A percentile compares a stretch with the other conserved stretches of the same genome.
These are phyloP conservation scores for Amanita phalloides DNA, from an alignment of 768 basidiomycete genomes.

Conservation along the genomic window DNA sequence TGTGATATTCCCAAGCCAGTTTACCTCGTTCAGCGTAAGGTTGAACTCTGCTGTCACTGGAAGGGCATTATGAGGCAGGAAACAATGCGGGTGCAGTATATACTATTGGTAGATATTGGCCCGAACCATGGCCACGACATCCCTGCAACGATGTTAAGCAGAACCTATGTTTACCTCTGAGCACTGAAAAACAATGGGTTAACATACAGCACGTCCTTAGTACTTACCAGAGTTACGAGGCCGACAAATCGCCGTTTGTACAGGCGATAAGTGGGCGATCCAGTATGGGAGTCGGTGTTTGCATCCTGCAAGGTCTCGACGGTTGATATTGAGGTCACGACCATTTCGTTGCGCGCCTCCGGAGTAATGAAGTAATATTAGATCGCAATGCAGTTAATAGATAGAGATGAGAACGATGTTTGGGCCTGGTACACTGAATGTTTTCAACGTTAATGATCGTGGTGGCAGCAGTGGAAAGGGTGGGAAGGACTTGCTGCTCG, in stretches of 20 bases:
- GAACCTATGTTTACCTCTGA: slow-evolving; percentile 26
- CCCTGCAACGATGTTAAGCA: slow-evolving; percentile 51
- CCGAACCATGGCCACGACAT: slow-evolving; percentile 81
- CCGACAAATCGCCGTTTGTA: slow-evolving; percentile 67
- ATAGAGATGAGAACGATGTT: neutral
- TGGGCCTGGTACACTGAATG: no score
- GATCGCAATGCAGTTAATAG: neutral
- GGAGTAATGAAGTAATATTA: no score
- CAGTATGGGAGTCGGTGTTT: neutral
- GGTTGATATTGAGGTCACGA: neutral
- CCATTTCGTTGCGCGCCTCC: no score
- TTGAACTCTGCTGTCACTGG: slow-evolving; percentile 51
- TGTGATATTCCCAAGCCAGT: slow-evolving; percentile 72
- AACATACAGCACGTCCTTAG: neutral
- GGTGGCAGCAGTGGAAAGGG: no score
- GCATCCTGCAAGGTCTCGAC: neutral
- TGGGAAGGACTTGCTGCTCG: no score
- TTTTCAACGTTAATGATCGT: no score
- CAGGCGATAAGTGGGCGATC: slow-evolving; percentile 35
- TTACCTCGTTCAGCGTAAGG: slow-evolving; percentile 62
- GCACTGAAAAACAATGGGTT: neutral
- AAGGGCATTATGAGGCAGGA: neutral
- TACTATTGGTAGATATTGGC: slow-evolving; percentile 65
- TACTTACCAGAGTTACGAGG: slow-evolving; percentile 45
- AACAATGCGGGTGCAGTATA: slow-evolving; percentile 5